Percentiles rank a stretch among this genome's conserved stretches.
phyloP scores from a whole-genome alignment of 2,329 filamentous ascomycete species.

The Knufia fluminis region DNA sequence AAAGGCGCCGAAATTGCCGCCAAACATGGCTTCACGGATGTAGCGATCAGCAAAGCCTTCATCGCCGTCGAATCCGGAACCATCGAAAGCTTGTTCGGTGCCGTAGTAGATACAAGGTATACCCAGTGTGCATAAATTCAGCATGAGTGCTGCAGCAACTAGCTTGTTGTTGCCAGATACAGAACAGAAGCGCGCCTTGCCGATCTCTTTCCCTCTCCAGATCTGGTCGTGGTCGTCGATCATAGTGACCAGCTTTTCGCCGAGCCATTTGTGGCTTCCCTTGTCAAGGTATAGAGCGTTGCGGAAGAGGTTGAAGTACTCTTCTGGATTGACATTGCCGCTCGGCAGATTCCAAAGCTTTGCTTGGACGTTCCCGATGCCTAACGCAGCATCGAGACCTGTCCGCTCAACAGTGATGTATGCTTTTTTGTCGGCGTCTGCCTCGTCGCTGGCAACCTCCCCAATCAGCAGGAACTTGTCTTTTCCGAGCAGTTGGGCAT shows the following conservation, averaged over 20 bases:
- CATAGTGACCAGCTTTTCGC: constrained; percentile 12
- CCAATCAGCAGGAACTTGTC: too few species aligned
- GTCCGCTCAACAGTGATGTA: too few species aligned
- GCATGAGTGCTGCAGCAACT: constrained; percentile 8
- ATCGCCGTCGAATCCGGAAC: constrained; percentile 9
- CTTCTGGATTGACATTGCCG: constrained; percentile 4
- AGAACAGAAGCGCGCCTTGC: constrained; percentile 10
- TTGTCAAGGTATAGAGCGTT: constrained; percentile 11
- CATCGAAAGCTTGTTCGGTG: constrained; percentile 11
- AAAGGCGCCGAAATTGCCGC: constrained; percentile 12
- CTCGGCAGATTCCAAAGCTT: constrained; percentile 11
- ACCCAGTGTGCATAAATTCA: constrained; percentile 12
- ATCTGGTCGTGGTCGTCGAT: constrained; percentile 15
- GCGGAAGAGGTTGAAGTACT: constrained; percentile 13
- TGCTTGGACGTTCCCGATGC: constrained; percentile 12
- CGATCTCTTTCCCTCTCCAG: constrained; percentile 4
- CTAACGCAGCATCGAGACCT: constrained; percentile 6
- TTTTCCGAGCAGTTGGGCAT: too few species aligned
- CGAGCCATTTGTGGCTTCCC: constrained; percentile 13
- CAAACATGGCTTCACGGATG: constrained; percentile 14
- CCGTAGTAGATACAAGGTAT: constrained; percentile 14
- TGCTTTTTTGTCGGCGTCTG: constrained; percentile 10
- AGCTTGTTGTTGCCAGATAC: neutral
- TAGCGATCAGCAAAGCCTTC: constrained; percentile 5
- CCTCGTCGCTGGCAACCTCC: too few species aligned